Conservation (phyloP, 2,329 filamentous ascomycete species). For the Hypoxylon sp. region DNA sequence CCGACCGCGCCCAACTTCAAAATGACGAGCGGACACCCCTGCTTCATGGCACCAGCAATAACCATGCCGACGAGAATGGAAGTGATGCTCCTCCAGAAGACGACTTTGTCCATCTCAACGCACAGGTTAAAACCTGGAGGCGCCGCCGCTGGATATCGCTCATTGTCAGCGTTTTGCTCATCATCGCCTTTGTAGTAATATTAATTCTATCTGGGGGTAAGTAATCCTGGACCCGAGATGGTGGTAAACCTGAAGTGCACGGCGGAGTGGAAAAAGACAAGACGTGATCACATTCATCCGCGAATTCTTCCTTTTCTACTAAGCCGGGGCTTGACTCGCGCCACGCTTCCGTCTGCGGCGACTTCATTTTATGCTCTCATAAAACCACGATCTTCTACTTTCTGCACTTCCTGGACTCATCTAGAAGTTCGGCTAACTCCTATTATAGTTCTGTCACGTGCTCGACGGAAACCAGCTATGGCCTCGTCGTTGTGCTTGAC, state of each 20-base stretch:
- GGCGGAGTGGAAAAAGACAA: slow-evolving; percentile 17
- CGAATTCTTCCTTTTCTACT: slow-evolving; percentile 34
- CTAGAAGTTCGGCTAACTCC: slow-evolving; percentile 23
- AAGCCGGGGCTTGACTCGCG: slow-evolving; percentile 15
- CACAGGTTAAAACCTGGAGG: slow-evolving; percentile 47
- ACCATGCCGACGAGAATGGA: slow-evolving; percentile 23
- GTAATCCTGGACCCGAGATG: slow-evolving; percentile 25
- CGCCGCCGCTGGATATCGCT: slow-evolving; percentile 54
- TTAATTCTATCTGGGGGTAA: slow-evolving; percentile 53
- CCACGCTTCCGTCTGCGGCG: background rate
- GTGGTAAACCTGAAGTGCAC: slow-evolving; percentile 7
- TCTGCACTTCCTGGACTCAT: slow-evolving; percentile 4
- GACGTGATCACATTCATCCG: slow-evolving; percentile 38
- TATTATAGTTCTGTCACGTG: slow-evolving; percentile 38
- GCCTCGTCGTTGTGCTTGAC: slow-evolving; percentile 65
- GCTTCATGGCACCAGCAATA: slow-evolving; percentile 36
- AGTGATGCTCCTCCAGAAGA: slow-evolving; percentile 28
- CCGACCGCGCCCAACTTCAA: slow-evolving; percentile 18
- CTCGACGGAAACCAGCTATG: slow-evolving; percentile 45
- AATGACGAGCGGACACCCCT: slow-evolving; percentile 48
- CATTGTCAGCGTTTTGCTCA: slow-evolving; percentile 49
- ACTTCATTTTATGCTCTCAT: slow-evolving; percentile 3
- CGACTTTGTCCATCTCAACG: slow-evolving; percentile 30
- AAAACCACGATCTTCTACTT: slow-evolving; percentile 3
- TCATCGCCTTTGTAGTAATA: slow-evolving; percentile 52